phyloP scores from a whole-genome alignment of 108 stramenopile genomes.

The Cyclotella choctawhatcheeana region DNA sequence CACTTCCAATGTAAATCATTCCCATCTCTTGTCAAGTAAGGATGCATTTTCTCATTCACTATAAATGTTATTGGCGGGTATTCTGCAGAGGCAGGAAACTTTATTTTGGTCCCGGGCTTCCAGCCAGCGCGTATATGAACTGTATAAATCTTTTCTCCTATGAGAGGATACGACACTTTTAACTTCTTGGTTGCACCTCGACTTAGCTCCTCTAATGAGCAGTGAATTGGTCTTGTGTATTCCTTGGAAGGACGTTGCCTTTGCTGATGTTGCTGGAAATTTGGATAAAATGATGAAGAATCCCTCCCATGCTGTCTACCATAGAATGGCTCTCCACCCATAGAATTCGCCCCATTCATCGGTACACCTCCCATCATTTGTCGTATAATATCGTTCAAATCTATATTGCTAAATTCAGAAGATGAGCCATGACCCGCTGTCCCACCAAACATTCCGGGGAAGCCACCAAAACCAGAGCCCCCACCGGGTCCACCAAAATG shows the following conservation, averaged over 20 bases:
- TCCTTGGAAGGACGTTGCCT: constrained; percentile 26
- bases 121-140: constrained; percentile 72
- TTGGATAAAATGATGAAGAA: constrained; percentile 7
- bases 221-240: constrained; percentile 53
- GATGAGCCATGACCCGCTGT: constrained; percentile 9
- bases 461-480: constrained; percentile 4
- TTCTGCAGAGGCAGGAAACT: constrained; percentile 48
- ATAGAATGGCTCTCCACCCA: neutral
- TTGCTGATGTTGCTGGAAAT: constrained; percentile 19
- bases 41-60: constrained; percentile 69
- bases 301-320: neutral
- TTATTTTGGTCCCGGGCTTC: constrained; percentile 81
- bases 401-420: constrained; percentile 39
- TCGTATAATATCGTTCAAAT: constrained; percentile 50
- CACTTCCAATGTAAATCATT: constrained; percentile 70
- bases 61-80: constrained; percentile 78
- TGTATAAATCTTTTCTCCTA: constrained; percentile 56
- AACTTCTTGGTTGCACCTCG: constrained; percentile 77
- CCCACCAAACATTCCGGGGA: constrained; percentile 39
- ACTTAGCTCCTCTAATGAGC: constrained; percentile 71
- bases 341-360: neutral
- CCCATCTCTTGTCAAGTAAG: constrained; percentile 56
- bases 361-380: constrained; percentile 59
- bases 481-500: constrained; percentile 30
- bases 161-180: constrained; percentile 55